These are phyloP conservation scores for Vitis hybrid DNA, from an alignment of 177 flowering plant genomes.

Conservation along the genomic window DNA sequence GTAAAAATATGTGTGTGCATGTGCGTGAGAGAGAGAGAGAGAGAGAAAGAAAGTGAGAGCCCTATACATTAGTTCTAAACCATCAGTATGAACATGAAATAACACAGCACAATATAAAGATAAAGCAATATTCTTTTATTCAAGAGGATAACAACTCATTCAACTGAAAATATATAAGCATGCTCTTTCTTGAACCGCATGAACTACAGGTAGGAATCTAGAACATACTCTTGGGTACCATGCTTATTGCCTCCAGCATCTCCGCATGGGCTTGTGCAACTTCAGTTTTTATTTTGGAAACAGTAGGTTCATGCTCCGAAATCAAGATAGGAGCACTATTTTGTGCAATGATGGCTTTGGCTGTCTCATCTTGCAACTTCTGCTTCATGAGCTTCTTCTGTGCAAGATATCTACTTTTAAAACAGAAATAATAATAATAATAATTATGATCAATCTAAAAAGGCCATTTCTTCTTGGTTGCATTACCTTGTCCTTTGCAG, in stretches of 20 bases:
- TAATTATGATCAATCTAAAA: too few species aligned
- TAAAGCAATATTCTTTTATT: background rate
- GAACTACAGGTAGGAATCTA: background rate
- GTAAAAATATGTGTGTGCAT: too few species aligned
- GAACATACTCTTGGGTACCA: constrained; percentile 46
- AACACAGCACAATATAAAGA: too few species aligned
- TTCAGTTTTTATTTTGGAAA: constrained; percentile 48
- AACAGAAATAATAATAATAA: too few species aligned
- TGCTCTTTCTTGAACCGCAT: too few species aligned
- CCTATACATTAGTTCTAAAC: too few species aligned
- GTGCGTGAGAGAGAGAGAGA: too few species aligned
- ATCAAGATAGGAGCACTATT: constrained; percentile 48
- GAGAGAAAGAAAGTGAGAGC: too few species aligned
- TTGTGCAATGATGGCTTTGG: constrained; percentile 38
- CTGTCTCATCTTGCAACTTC: constrained; percentile 52
- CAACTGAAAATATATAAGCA: too few species aligned
- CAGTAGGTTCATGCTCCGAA: constrained; percentile 51
- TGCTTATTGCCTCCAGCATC: constrained; percentile 35
- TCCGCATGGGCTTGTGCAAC: constrained; percentile 49
- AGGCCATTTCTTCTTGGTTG: too few species aligned
- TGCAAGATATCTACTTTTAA: background rate
- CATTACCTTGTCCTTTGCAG: constrained; percentile 56
- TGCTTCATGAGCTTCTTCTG: constrained; percentile 50
- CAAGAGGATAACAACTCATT: background rate
- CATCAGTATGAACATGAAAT: too few species aligned